A percentile compares a stretch with the other conserved stretches of the same genome.
Conservation (phyloP, 2,329 filamentous ascomycete species). For the Aspergillus clavatus region DNA sequence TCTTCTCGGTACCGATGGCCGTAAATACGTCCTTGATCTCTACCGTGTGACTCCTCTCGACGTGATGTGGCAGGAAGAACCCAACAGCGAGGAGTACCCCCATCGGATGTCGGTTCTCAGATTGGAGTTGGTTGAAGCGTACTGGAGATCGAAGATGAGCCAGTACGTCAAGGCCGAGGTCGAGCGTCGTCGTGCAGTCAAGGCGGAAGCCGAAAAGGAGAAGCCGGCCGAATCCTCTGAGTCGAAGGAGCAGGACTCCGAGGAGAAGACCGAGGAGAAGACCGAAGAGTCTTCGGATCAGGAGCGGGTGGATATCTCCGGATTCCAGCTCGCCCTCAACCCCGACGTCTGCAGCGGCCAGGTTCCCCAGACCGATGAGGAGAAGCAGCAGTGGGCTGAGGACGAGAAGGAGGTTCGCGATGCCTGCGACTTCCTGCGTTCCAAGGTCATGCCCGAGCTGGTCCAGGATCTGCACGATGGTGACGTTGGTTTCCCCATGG, state of each 20-base stretch:
- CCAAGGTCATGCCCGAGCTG: conserved; percentile 76
- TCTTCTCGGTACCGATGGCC: conserved; percentile 89
- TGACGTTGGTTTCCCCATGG: conserved; percentile 96
- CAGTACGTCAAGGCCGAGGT: conserved; percentile 82
- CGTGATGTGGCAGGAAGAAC: conserved; percentile 81
- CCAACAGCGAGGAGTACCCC: conserved; percentile 64
- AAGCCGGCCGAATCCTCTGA: conserved; percentile 35
- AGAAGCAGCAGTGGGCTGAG: conserved; percentile 74
- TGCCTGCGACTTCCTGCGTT: conserved; percentile 72
- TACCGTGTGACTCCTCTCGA: conserved; percentile 93
- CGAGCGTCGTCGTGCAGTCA: conserved; percentile 53
- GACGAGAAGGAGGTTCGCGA: conserved; percentile 87
- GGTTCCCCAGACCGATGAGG: conserved; percentile 79
- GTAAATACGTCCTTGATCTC: conserved; percentile 95
- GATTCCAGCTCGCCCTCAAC: conserved; percentile 85
- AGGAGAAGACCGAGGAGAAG: conserved; percentile 39
- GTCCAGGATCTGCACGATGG: conserved; percentile 83
- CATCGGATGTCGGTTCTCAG: conserved; percentile 94
- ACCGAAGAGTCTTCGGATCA: conserved; percentile 42
- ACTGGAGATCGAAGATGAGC: conserved; percentile 78
- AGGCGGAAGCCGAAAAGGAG: conserved; percentile 35
- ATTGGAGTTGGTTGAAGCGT: conserved; percentile 81
- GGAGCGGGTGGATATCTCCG: conserved; percentile 76
- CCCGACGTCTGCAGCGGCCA: conserved; percentile 95
- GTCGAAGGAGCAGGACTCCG: conserved; percentile 36